These are phyloP conservation scores for Diaporthe caulivora DNA, from an alignment of 2,329 filamentous ascomycete species.

Conservation along the genomic window DNA sequence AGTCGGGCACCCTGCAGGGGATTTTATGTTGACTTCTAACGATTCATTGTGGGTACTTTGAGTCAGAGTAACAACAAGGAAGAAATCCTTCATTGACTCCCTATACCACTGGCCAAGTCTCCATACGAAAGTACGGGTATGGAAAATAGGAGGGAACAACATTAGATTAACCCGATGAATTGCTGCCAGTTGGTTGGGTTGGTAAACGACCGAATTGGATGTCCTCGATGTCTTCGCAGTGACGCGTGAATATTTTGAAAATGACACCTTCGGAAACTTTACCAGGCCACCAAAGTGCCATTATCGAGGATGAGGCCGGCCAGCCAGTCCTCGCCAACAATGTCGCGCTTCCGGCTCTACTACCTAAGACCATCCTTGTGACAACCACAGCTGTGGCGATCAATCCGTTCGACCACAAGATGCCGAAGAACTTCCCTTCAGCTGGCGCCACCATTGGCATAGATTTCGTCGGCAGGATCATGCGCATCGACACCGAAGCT, in stretches of 20 bases:
- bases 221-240: neutral
- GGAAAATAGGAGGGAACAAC: too few species aligned
- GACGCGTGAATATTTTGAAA: neutral
- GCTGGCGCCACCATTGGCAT: neutral
- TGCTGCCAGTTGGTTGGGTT: too few species aligned
- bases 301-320: neutral
- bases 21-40: neutral
- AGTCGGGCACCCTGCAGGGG: neutral
- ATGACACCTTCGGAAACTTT: neutral
- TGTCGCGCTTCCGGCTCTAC: neutral
- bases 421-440: neutral
- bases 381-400: neutral
- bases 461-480: neutral
- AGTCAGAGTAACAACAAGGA: neutral
- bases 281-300: neutral
- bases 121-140: neutral
- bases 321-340: neutral
- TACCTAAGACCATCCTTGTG: neutral
- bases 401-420: constrained; percentile 8
- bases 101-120: neutral
- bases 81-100: neutral
- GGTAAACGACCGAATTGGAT: too few species aligned
- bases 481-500: neutral
- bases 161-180: too few species aligned
- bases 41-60: neutral